Conservation (phyloP, 306 rosid species). For the Ormosia emarginata region DNA sequence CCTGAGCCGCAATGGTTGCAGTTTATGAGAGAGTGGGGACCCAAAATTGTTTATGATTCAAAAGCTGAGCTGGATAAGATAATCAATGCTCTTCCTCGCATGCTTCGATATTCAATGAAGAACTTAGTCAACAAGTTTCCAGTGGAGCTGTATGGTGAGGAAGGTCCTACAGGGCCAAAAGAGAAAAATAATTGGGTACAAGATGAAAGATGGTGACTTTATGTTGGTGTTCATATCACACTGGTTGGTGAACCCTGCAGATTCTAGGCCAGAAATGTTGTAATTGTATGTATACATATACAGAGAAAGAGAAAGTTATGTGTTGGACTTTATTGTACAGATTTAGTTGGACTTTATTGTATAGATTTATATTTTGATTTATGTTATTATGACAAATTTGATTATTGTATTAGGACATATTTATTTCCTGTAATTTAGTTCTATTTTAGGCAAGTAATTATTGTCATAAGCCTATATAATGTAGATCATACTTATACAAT, state of each 20-base stretch:
- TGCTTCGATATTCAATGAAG: slow-evolving; percentile 26
- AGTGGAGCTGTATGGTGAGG: slow-evolving; percentile 43
- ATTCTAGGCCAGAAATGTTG: background rate
- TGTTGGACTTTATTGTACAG: too few relatives aligned
- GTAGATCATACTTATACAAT: too few relatives aligned
- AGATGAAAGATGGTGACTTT: slow-evolving; percentile 44
- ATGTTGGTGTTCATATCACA: background rate
- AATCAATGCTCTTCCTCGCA: slow-evolving; percentile 29
- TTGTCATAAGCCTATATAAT: too few relatives aligned
- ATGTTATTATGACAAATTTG: too few relatives aligned
- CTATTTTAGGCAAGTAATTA: too few relatives aligned
- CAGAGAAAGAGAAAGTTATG: background rate
- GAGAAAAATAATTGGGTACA: slow-evolving; percentile 41
- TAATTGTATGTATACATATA: background rate
- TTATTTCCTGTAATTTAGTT: too few relatives aligned
- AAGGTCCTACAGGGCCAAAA: slow-evolving; percentile 55
- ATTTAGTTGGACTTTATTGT: too few relatives aligned
- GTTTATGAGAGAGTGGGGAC: slow-evolving; percentile 48
- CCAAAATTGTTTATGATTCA: slow-evolving; percentile 38
- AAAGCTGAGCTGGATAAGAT: slow-evolving; percentile 42
- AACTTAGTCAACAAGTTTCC: slow-evolving; percentile 32
- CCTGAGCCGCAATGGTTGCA: slow-evolving; percentile 43
- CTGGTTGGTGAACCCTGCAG: background rate
- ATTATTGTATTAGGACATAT: too few relatives aligned
- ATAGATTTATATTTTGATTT: too few relatives aligned